Conservation (phyloP, 495 filamentous ascomycete species). For the Podospora didyma region DNA sequence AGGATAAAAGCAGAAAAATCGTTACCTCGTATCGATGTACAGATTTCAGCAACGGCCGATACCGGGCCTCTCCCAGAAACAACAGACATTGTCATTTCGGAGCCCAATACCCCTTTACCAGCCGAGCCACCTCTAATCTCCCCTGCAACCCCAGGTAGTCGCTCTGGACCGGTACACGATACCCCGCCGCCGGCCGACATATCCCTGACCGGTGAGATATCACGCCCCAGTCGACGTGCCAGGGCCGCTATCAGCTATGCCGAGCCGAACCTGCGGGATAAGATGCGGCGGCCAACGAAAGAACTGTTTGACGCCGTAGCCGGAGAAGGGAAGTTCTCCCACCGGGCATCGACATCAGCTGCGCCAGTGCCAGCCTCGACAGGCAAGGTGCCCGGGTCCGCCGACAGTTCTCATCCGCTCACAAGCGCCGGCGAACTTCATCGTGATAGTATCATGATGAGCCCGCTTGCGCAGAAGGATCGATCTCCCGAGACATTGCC, state of each 20-base stretch:
- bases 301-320: slow-evolving; percentile 68
- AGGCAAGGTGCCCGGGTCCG: neutral
- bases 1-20: no score
- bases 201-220: slow-evolving; percentile 44
- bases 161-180: slow-evolving; percentile 37
- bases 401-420: neutral
- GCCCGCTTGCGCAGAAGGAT: slow-evolving; percentile 18
- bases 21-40: no score
- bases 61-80: no score
- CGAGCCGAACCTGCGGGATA: slow-evolving; percentile 77
- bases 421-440: no score
- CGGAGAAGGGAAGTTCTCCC: slow-evolving; percentile 45
- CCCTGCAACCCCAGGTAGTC: slow-evolving; percentile 26
- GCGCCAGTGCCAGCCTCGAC: neutral
- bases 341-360: slow-evolving; percentile 17
- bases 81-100: slow-evolving; percentile 21
- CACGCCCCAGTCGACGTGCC: slow-evolving; percentile 60
- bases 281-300: slow-evolving; percentile 81
- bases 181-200: slow-evolving; percentile 56
- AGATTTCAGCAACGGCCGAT: no score
- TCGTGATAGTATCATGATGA: slow-evolving; percentile 1
- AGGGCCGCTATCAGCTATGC: slow-evolving; percentile 73
- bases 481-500: slow-evolving; percentile 13
- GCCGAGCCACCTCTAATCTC: slow-evolving; percentile 28
- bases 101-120: slow-evolving; percentile 28